These are phyloP conservation scores for Marasmius sp. DNA, from an alignment of 1,284 basidiomycete species.

Conservation along the genomic window DNA sequence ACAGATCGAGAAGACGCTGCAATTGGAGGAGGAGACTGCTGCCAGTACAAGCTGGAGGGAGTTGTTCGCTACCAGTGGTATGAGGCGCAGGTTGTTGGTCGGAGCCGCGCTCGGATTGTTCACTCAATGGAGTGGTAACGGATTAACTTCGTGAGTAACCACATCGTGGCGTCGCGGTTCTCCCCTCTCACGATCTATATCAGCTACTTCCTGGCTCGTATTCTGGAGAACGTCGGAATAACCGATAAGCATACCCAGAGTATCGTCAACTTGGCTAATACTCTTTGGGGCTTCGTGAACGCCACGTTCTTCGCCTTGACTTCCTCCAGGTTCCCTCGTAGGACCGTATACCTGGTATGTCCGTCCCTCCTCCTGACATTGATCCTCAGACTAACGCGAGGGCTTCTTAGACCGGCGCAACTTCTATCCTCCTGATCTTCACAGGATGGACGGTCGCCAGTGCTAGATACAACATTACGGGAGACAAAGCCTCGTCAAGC, in stretches of 20 bases:
- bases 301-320: conserved; percentile 49
- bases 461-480: conserved; percentile 42
- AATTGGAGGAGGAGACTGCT: conserved; percentile 42
- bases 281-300: conserved; percentile 56
- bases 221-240: conserved; percentile 47
- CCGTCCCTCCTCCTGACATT: not conserved
- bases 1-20: conserved; percentile 53
- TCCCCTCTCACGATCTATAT: not conserved
- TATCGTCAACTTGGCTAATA: conserved; percentile 53
- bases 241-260: conserved; percentile 49
- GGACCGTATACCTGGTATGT: conserved; percentile 48
- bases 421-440: conserved; percentile 49
- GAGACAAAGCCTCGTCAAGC: conserved; percentile 43
- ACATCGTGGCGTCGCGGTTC: not conserved
- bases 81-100: conserved; percentile 47
- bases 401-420: conserved; percentile 38
- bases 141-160: conserved; percentile 45
- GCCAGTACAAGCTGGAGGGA: conserved; percentile 42
- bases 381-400: not conserved
- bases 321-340: conserved; percentile 46
- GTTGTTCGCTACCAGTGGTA: conserved; percentile 44
- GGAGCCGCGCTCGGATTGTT: conserved; percentile 46
- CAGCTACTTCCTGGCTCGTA: conserved; percentile 48
- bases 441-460: conserved; percentile 54
- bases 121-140: conserved; percentile 56